Evolutionary conservation across 805 yeast species (phyloP).

Genomic region (Nakazawaea molendinolei): DNA sequence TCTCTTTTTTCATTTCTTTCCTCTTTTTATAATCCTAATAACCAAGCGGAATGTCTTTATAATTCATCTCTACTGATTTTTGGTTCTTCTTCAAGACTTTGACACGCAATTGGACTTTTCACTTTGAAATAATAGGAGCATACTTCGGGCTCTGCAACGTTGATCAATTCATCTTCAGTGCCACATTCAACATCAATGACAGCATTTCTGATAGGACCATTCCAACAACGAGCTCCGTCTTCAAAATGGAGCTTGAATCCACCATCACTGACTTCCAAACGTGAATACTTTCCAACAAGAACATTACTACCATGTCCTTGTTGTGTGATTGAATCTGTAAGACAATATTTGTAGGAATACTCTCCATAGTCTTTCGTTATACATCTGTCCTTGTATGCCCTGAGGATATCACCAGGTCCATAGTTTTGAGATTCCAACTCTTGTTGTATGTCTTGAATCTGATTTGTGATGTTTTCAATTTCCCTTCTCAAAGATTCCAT

Average conservation of each 20-base stretch:
- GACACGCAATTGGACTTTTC: constrained; percentile 41
- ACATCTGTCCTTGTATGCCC: constrained; percentile 48
- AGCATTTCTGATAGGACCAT: constrained; percentile 82
- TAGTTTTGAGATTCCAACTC: constrained; percentile 18
- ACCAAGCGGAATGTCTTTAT: too few relatives aligned
- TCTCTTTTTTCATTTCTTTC: too few relatives aligned
- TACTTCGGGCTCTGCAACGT: constrained; percentile 82
- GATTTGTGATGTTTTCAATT: constrained; percentile 6
- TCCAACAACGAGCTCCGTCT: constrained; percentile 84
- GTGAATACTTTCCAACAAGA: constrained; percentile 40
- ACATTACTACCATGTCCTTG: constrained; percentile 38
- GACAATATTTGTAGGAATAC: constrained; percentile 60
- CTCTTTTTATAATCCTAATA: too few relatives aligned
- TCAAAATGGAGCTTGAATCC: constrained; percentile 29
- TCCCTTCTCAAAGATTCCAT: background rate
- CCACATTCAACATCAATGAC: constrained; percentile 65
- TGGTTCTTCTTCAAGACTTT: constrained; percentile 11
- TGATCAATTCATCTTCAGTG: constrained; percentile 39
- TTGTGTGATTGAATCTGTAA: constrained; percentile 52
- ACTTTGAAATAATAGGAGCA: constrained; percentile 64
- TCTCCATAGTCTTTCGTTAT: constrained; percentile 52
- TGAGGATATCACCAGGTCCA: constrained; percentile 61
- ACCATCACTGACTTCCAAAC: constrained; percentile 13
- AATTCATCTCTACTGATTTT: background rate
- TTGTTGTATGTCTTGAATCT: background rate